Base-by-base conservation (phyloP, 2,329 filamentous ascomycete genomes). In the Periconia macrospinosa region DNA sequence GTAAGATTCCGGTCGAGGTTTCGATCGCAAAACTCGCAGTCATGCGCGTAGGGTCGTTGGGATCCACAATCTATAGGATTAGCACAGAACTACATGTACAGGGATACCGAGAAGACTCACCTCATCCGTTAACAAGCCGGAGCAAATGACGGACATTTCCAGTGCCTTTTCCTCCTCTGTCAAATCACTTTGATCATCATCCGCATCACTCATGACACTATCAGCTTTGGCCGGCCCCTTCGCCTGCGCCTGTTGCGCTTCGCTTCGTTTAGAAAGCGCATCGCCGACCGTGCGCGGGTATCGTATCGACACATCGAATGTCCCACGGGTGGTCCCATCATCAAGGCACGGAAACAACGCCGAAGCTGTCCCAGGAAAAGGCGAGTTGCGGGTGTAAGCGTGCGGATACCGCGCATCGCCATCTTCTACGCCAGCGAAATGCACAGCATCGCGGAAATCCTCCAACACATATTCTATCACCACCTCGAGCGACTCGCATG, bases 261-360 rank as follows among this genome's bases (percentile, higher is more conserved):
- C 19, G 49, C 67, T 62, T 6, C 61, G 19, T 60, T 79, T 73
- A 62, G 59, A 57, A 81, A 81, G 48, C 78, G 68, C 89, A 76
- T 97, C 92, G 6, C 92, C 92, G 0, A 99, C 79, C 0, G 92
- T 96, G 47, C 89, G 85, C 11, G 93, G 91, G 62, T 88, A 93
- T 53, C 88, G 91, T 67, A 99, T 87, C 1, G 90, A 90, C 47
- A 99, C 82, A 53, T 92, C 91, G 90, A 94, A 99, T 11, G 87
- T 86, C 67, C 88, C 93, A 52, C 91, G 84, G 53, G 90, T 87
- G 33, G 86, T 86, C 20, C 89, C 85, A 68, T 96, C 90, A 70
- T 99, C 94, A 49, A 97, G 82, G 71, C 94, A 97, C 0, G 94
- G 94, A 66, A 99, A 99, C 23, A 97, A 85, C 62, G 88, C 92